These are phyloP conservation scores for Pharus latifolius DNA, from an alignment of 176 grass and related monocot species.

Conservation along the genomic window DNA sequence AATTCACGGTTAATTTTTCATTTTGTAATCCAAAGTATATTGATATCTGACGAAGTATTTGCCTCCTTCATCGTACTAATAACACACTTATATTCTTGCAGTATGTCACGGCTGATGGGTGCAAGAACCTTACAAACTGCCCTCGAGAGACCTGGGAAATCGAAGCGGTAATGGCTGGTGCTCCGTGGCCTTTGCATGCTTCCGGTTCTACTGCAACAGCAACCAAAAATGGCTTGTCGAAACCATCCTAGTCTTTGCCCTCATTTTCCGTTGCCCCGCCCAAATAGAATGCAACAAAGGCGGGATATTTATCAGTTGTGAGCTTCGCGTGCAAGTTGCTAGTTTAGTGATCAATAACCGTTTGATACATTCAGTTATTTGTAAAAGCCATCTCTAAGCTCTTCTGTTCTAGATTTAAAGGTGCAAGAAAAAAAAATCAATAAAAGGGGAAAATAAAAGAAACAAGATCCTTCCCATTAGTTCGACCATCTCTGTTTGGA, in stretches of 20 bases:
- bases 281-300: not conserved
- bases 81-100: not conserved
- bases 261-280: not conserved
- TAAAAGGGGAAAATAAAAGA: no score
- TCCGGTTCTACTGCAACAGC: not conserved
- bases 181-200: conserved; percentile 44
- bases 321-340: not conserved
- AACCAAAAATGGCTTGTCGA: not conserved
- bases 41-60: not conserved
- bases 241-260: not conserved
- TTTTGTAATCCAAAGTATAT: not conserved
- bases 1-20: not conserved
- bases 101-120: conserved; percentile 69
- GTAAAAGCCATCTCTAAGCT: not conserved
- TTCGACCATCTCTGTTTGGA: not conserved
- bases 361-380: not conserved
- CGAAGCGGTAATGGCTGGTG: conserved; percentile 85
- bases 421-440: no score
- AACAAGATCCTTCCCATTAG: not conserved
- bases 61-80: not conserved
- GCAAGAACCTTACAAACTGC: conserved; percentile 83
- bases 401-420: not conserved
- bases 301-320: not conserved
- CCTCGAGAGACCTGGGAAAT: conserved; percentile 77
- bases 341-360: not conserved